Evolutionary conservation across 768 basidiomycete species (phyloP).

Genomic region (Kwoniella newhampshirensis): DNA sequence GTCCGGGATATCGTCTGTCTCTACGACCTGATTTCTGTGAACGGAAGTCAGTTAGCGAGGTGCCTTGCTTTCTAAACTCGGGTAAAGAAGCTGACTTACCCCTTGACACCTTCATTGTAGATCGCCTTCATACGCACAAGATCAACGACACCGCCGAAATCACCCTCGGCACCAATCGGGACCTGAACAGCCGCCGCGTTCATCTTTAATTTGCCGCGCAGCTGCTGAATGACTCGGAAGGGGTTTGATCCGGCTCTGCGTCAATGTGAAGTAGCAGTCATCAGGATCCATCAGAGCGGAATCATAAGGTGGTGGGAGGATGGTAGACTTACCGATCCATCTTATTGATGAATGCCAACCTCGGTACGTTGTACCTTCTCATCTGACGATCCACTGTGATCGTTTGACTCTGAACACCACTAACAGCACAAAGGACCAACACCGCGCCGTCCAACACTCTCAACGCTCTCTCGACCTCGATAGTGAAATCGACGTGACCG

Average conservation of each 20-base stretch:
- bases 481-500: slow-evolving; percentile 99
- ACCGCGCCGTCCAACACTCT: slow-evolving; percentile 96
- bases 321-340: slow-evolving; percentile 75
- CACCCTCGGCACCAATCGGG: slow-evolving; percentile 86
- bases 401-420: slow-evolving; percentile 96
- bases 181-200: slow-evolving; percentile 93
- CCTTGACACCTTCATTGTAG: slow-evolving; percentile 92
- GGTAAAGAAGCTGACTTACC: slow-evolving; percentile 58
- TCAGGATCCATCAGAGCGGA: background rate
- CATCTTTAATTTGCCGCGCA: slow-evolving; percentile 85
- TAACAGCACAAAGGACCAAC: slow-evolving; percentile 92
- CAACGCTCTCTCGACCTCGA: slow-evolving; percentile 95
- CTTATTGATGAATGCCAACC: slow-evolving; percentile 96
- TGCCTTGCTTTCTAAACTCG: background rate
- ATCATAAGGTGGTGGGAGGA: background rate
- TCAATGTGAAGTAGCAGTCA: background rate
- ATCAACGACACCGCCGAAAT: slow-evolving; percentile 88
- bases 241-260: slow-evolving; percentile 91
- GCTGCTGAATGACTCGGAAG: slow-evolving; percentile 88
- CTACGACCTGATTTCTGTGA: slow-evolving; percentile 68
- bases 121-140: slow-evolving; percentile 90
- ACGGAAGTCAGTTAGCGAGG: background rate
- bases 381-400: slow-evolving; percentile 99
- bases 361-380: slow-evolving; percentile 92
- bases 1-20: slow-evolving; percentile 83